Base-by-base conservation (phyloP, 2,329 filamentous ascomycete genomes). In the Penicillium palitans region DNA sequence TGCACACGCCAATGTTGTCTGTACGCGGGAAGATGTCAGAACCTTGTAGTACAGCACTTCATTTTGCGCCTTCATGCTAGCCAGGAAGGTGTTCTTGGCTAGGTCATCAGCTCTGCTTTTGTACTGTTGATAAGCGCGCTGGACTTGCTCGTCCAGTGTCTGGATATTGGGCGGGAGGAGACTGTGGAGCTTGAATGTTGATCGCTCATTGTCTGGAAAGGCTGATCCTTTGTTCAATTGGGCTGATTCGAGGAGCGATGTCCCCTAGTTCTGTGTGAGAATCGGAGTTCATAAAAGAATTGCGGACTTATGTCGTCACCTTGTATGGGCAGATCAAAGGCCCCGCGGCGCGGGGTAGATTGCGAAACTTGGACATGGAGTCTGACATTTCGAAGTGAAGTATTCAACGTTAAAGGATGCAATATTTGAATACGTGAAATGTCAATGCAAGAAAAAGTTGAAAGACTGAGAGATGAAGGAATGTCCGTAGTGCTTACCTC, bases 31-130 rank as follows among this genome's bases (percentile, higher is more conserved):
- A 6, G 27, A 33, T 62, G 9, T 39, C 76, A 62, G 21, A 66
- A 90, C 88, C 72, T 81, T 87, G 74, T 87, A 96, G 72, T 90
- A 96, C 1, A 96, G 75, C 1, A 96, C 90, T 61, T 90, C 84
- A 74, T 95, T 96, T 74, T 96, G 92, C 66, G 91, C 87, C 69
- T 91, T 92, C 78, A 96, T 80, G 50, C 88, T 91, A 0, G 89
- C 90, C 80, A 96, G 83, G 70, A 96, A 96, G 0, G 90, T 93
- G 67, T 96, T 96, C 78, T 95, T 96, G 40, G 88, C 87, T 39
- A 96, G 76, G 62, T 88, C 83, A 70, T 88, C 84, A 0, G 76
- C 71, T 3, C 84, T 81, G 2, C 80, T 84, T 21, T 76, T 78
- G 75, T 93, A 96, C 71, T 96, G 92, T 65, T 91, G 77, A 72